Evolutionary conservation across 1,284 basidiomycete species (phyloP).

Genomic region (Lentinus polychrous): DNA sequence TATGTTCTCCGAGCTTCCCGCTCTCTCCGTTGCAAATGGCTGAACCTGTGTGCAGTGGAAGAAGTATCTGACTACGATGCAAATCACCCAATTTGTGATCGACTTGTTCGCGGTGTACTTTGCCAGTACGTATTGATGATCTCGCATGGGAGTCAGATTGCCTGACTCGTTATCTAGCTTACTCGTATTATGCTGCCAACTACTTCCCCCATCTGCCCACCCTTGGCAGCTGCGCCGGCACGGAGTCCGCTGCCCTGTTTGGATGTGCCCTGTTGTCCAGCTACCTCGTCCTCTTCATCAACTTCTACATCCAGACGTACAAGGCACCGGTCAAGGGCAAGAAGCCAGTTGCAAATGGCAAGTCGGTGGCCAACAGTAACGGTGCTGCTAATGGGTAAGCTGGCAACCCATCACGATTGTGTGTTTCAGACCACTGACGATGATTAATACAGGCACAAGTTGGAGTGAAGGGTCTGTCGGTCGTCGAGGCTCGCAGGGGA

Average conservation of each 20-base stretch:
- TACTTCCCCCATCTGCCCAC: slow-evolving; percentile 64
- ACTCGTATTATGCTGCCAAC: slow-evolving; percentile 71
- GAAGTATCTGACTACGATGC: slow-evolving; percentile 91
- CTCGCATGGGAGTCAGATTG: slow-evolving; percentile 14
- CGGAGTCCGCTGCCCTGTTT: slow-evolving; percentile 82
- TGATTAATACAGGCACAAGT: slow-evolving; percentile 5
- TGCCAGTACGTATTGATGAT: slow-evolving; percentile 62
- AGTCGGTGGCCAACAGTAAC: slow-evolving; percentile 22
- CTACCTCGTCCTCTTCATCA: slow-evolving; percentile 89
- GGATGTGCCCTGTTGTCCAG: slow-evolving; percentile 85
- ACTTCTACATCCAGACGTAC: slow-evolving; percentile 84
- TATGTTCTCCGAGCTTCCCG: slow-evolving; percentile 29
- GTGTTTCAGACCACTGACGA: neutral
- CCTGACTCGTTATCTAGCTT: slow-evolving; percentile 46
- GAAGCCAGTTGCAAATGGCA: slow-evolving; percentile 31
- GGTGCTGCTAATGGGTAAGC: slow-evolving; percentile 24
- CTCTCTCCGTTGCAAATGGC: neutral
- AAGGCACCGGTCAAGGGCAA: slow-evolving; percentile 50
- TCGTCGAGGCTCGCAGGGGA: neutral
- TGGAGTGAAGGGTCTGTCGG: slow-evolving; percentile 1
- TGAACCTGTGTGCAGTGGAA: slow-evolving; percentile 69
- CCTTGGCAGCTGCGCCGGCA: slow-evolving; percentile 81
- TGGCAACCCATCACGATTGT: slow-evolving; percentile 12
- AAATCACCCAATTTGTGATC: slow-evolving; percentile 93
- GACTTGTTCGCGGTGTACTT: slow-evolving; percentile 90